Evolutionary conservation across 768 basidiomycete genomes (phyloP), one percentile per base, ranked within the genome.

Genomic region (Collybia sp.): DNA sequence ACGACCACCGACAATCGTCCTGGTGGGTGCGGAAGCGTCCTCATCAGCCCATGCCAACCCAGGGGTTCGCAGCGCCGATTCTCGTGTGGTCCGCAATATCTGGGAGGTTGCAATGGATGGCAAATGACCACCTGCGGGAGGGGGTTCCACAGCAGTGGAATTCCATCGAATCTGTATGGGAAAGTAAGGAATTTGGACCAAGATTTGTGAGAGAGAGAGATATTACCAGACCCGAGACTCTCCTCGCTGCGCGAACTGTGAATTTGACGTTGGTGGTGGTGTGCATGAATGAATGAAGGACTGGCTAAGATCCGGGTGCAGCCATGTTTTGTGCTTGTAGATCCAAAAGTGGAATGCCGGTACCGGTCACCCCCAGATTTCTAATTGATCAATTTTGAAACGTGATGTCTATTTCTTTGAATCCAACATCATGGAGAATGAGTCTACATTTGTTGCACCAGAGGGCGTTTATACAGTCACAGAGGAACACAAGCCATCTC

Each of bases 381-480:
- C 43, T n/a, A n/a, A n/a, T n/a, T n/a, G n/a, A n/a, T n/a, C n/a
- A n/a, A n/a, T n/a, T n/a, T n/a, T n/a, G n/a, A n/a, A n/a, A n/a
- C n/a, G n/a, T n/a, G n/a, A n/a, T n/a, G n/a, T n/a, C n/a, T n/a
- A n/a, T n/a, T n/a, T n/a, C n/a, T 35, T 30, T 49, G 49, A 51
- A 44, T 52, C 57, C 53, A 46, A 56, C 54, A 55, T 55, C 53
- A 88, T 89, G 84, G 88, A 91, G 73, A 87, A 77, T 73, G 88
- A 89, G 44, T 76, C 79, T 49, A 85, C 88, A 19, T 91, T 93
- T 64, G 84, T 91, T 38, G 89, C 90, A 30, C 90, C 90, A 43
- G 90, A 93, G 65, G 90, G 90, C 54, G 88, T 92, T 36, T 93
- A 93, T 70, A 84, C 88, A 18, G 78, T 90, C 60, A 88, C 85